A percentile compares a stretch with the other conserved stretches of the same genome.
Evolutionary conservation across 495 filamentous ascomycete genomes (phyloP).

Genomic region (Hyaloscypha hepaticicola): DNA sequence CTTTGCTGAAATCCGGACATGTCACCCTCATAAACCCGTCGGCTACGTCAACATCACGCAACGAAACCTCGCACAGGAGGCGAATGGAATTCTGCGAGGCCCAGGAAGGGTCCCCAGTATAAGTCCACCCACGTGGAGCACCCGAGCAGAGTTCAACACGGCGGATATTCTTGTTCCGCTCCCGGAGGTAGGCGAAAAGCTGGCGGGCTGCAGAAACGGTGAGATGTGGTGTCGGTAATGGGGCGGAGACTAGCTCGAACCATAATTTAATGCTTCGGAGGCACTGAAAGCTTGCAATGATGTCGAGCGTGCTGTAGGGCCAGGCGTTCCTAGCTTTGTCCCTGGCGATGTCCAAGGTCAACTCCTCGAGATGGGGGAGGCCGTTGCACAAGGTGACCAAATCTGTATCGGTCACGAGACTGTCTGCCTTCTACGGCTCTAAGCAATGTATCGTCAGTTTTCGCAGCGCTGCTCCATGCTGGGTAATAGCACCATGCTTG

Average conservation of each 20-base stretch:
- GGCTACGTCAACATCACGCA: constrained; percentile 8
- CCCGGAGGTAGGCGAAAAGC: constrained; percentile 20
- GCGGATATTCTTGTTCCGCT: constrained; percentile 18
- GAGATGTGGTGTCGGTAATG: constrained; percentile 13
- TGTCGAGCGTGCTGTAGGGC: constrained; percentile 20
- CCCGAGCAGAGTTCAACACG: constrained; percentile 19
- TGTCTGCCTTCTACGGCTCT: constrained; percentile 2
- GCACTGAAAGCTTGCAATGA: constrained; percentile 19
- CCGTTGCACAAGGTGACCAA: constrained; percentile 16
- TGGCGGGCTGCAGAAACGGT: constrained; percentile 18
- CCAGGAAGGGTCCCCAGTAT: background rate
- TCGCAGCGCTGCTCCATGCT: constrained; percentile 16
- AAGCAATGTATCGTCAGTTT: constrained; percentile 11
- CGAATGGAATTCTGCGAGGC: background rate
- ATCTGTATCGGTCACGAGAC: constrained; percentile 15
- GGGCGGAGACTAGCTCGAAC: constrained; percentile 15
- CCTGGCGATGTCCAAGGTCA: constrained; percentile 20
- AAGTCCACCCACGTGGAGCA: constrained; percentile 1
- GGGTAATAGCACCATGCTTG: constrained; percentile 12
- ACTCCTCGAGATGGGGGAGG: constrained; percentile 23
- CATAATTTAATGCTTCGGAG: constrained; percentile 22
- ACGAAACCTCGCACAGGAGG: constrained; percentile 6
- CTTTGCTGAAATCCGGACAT: constrained; percentile 6
- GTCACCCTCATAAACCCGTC: constrained; percentile 1
- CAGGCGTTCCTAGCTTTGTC: constrained; percentile 9